phyloP scores from a whole-genome alignment of 345 rosid genomes.

The Trapa bicornis region DNA sequence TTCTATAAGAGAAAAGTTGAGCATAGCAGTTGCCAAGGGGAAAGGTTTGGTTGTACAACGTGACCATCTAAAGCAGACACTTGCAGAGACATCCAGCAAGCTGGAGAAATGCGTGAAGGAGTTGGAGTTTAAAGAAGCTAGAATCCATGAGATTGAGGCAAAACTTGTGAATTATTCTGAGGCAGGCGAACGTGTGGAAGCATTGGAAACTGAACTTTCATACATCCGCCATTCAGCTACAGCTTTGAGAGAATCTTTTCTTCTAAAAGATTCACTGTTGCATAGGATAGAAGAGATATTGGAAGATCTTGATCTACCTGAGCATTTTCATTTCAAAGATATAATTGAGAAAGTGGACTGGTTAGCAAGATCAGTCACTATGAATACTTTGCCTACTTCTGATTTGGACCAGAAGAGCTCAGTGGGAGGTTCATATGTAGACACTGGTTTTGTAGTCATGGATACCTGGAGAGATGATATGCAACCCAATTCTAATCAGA shows the following conservation, averaged over 20 bases:
- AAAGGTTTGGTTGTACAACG: conserved; percentile 83
- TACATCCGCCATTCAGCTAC: conserved; percentile 96
- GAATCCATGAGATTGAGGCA: conserved; percentile 57
- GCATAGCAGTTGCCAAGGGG: conserved; percentile 95
- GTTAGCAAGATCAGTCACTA: conserved; percentile 66
- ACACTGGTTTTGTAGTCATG: conserved; percentile 40
- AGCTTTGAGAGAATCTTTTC: conserved; percentile 87
- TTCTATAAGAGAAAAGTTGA: conserved; percentile 82
- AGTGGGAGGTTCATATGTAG: conserved; percentile 43
- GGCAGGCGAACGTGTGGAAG: conserved; percentile 88
- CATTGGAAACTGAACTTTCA: conserved; percentile 94
- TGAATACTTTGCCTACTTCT: conserved; percentile 37
- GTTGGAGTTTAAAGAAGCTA: conserved; percentile 54
- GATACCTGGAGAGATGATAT: conserved; percentile 81
- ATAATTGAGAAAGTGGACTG: conserved; percentile 88
- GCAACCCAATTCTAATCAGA: conserved; percentile 40
- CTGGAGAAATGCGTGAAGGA: conserved; percentile 69
- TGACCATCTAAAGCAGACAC: conserved; percentile 60
- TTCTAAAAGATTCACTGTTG: conserved; percentile 85
- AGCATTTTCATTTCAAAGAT: conserved; percentile 76
- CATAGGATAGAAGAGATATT: conserved; percentile 89
- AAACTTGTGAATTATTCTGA: conserved; percentile 63
- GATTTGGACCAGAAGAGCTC: conserved; percentile 74
- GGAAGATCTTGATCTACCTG: conserved; percentile 87
- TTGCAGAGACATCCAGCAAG: conserved; percentile 61